A percentile compares a stretch with the other conserved stretches of the same genome.
These are phyloP conservation scores for Trichosporon sp. DNA, from an alignment of 1,284 basidiomycete species.

Conservation along the genomic window DNA sequence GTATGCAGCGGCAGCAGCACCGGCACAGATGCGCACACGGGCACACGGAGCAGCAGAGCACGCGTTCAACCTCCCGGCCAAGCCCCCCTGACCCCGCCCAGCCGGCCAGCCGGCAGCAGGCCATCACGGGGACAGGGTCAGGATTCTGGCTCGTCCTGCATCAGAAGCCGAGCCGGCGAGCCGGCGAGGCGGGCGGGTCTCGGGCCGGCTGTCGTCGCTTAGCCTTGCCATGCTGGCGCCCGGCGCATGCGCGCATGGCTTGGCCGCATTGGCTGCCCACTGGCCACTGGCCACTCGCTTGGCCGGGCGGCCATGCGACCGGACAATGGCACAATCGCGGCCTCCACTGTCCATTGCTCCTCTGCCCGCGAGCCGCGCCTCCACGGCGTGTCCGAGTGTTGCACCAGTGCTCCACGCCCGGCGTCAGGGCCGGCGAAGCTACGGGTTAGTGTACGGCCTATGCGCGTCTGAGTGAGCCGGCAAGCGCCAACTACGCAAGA, in stretches of 20 bases:
- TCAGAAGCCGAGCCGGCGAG: background rate
- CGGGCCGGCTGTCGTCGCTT: background rate
- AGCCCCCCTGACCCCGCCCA: too few relatives aligned
- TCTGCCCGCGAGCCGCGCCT: too few relatives aligned
- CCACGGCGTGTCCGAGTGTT: background rate
- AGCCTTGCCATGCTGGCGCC: background rate
- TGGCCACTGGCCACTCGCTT: too few relatives aligned
- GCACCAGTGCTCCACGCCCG: background rate
- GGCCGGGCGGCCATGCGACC: background rate
- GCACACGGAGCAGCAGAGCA: background rate
- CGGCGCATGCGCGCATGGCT: background rate
- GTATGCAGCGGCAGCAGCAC: background rate
- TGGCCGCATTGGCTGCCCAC: background rate
- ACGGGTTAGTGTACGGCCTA: background rate
- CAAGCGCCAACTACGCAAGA: background rate
- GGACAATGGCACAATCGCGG: background rate
- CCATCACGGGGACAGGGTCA: background rate
- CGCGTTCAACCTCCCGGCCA: background rate
- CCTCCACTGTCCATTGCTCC: too few relatives aligned
- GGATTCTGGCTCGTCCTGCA: background rate
- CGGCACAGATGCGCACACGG: background rate
- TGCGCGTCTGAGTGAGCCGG: background rate
- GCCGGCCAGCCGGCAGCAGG: background rate
- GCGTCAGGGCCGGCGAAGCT: background rate
- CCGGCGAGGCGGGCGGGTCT: too few relatives aligned